phyloP scores from a whole-genome alignment of 768 basidiomycete species.

The Serendipita sp. region DNA sequence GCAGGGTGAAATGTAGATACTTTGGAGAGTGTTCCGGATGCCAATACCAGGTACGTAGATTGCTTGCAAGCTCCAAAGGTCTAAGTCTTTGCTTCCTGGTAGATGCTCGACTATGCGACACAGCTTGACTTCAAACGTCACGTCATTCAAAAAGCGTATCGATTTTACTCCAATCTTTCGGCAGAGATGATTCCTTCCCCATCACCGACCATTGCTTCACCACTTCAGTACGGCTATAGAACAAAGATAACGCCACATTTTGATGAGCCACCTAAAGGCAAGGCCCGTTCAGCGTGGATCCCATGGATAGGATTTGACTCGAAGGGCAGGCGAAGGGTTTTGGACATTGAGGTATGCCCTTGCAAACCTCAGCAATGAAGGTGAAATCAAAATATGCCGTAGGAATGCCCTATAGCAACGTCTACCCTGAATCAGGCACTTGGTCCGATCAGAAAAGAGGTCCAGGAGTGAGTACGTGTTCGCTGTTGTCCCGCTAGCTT shows the following conservation, averaged over 20 bases:
- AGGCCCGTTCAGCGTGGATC: conserved; percentile 30
- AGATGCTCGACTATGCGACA: conserved; percentile 77
- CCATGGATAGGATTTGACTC: conserved; percentile 81
- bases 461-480: conserved; percentile 39
- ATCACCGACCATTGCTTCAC: conserved; percentile 65
- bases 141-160: conserved; percentile 71
- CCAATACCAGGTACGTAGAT: conserved; percentile 61
- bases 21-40: conserved; percentile 85
- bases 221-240: conserved; percentile 78
- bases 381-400: conserved; percentile 6
- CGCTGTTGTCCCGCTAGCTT: background rate
- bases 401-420: conserved; percentile 90
- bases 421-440: conserved; percentile 57
- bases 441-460: conserved; percentile 39
- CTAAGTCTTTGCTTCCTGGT: conserved; percentile 7
- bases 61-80: background rate
- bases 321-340: conserved; percentile 48
- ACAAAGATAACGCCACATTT: conserved; percentile 98
- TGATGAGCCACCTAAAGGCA: conserved; percentile 45
- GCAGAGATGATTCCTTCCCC: conserved; percentile 43
- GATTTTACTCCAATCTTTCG: conserved; percentile 52
- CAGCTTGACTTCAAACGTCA: conserved; percentile 79
- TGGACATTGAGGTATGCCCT: conserved; percentile 73
- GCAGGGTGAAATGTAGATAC: conserved; percentile 59
- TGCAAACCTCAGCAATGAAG: background rate